phyloP scores from a whole-genome alignment of 2,329 filamentous ascomycete species.

The Onygena corvina region DNA sequence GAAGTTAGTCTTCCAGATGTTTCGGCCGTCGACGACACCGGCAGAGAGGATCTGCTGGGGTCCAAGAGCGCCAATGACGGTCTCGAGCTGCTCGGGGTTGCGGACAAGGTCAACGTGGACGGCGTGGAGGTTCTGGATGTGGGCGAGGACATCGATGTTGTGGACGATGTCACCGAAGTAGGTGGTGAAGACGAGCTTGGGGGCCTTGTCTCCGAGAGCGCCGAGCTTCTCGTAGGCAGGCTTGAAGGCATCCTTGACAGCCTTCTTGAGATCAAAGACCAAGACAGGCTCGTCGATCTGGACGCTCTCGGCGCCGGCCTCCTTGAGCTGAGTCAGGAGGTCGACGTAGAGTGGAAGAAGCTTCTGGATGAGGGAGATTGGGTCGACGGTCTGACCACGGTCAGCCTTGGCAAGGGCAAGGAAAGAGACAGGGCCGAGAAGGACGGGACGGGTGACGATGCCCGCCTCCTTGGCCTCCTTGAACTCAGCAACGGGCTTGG shows the following conservation, averaged over 20 bases:
- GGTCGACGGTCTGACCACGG: constrained; percentile 82
- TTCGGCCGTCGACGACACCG: constrained; percentile 95
- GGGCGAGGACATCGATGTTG: constrained; percentile 84
- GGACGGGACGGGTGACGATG: constrained; percentile 80
- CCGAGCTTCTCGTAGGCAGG: constrained; percentile 82
- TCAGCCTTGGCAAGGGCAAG: constrained; percentile 96
- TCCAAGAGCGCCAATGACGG: constrained; percentile 70
- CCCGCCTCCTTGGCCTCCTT: constrained; percentile 96
- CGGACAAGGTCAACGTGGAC: constrained; percentile 94
- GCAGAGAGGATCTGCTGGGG: constrained; percentile 81
- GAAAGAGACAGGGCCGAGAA: constrained; percentile 95
- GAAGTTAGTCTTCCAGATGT: constrained; percentile 99
- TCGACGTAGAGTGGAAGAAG: constrained; percentile 90
- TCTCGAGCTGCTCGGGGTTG: constrained; percentile 92
- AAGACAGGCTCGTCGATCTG: constrained; percentile 98
- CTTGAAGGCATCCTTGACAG: constrained; percentile 96
- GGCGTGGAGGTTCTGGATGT: constrained; percentile 59
- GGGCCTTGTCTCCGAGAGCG: constrained; percentile 61
- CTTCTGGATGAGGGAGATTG: constrained; percentile 86
- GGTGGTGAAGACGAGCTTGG: constrained; percentile 81
- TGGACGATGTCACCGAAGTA: constrained; percentile 99
- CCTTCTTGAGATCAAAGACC: constrained; percentile 80
- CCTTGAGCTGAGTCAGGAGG: constrained; percentile 86
- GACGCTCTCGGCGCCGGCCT: constrained; percentile 86
- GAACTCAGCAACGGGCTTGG: constrained; percentile 92